Base-by-base conservation (phyloP, 257 asterid species). In the Agastache rugosa region DNA sequence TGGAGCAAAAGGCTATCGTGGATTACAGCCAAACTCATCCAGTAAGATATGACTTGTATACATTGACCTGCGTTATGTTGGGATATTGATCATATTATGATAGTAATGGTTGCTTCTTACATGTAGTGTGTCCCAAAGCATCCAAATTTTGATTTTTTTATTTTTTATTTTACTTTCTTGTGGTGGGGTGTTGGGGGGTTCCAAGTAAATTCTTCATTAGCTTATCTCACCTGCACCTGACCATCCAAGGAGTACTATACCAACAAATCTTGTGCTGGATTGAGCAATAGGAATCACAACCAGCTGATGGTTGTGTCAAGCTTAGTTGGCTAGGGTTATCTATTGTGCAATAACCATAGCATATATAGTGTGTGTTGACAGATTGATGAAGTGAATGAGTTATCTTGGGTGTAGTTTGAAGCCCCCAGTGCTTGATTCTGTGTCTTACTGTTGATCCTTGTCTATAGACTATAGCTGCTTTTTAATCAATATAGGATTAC, bases 1-100 rank as follows among this genome's bases (percentile, higher is more conserved):
- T 73, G 98, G 98, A 81, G 78, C 83, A 35, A 91, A 87, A 77
- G 98, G 98, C 19, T 77, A 81, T 77, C 98, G 97, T 54, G 97
- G 86, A 54, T 41, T 88, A 69, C 96, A 81, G 84, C 96, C 97
- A 56, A 80, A 86, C 76, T 74, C 93, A 67, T 85, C 91, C 67
- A 93, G 98, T 93, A 88, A 88, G 92, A 79, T 77, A 73, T 69
- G 63, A 12, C 29, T 31, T 73, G 0, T 37, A 10, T 61, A 4
- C 41, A 39, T 60, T 51, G 17, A 3, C 41, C 41, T 42, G 61
- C 45, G 71, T 64, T 63, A 34, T 75, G 31, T 50, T 73, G 44
- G 22, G 25, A 59, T 45, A 19, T 22, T 76, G 48, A 3, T 75
- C 67, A 63, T 42, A 12, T 63, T 54, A 39, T 69, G 70, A 39